These are phyloP conservation scores for Cnidoscolus chayamansa DNA, from an alignment of 441 rosid species.

Conservation along the genomic window DNA sequence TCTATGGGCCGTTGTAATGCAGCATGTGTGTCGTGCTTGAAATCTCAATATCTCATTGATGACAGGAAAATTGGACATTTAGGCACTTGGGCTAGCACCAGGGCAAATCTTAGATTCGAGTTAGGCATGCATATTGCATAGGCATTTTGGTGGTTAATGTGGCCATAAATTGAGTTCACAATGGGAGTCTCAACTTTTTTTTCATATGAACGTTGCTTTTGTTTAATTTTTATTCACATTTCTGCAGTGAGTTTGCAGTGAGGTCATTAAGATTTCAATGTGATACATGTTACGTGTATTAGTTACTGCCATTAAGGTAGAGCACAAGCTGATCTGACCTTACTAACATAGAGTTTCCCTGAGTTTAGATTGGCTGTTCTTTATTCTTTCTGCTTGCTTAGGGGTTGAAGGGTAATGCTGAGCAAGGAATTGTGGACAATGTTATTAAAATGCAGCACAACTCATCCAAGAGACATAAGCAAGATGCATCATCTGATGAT, in stretches of 20 bases:
- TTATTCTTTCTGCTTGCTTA: conserved; percentile 43
- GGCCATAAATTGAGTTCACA: background rate
- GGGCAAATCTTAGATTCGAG: background rate
- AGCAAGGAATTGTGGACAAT: conserved; percentile 39
- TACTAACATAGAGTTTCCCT: conserved; percentile 15
- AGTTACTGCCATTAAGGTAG: conserved; percentile 7
- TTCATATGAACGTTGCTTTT: background rate
- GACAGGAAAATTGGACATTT: background rate
- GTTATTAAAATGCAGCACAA: conserved; percentile 42
- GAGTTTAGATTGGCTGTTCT: conserved; percentile 24
- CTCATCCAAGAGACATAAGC: conserved; percentile 53
- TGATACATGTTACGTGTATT: conserved; percentile 9
- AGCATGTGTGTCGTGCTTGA: background rate
- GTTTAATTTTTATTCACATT: background rate
- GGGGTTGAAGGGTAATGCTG: conserved; percentile 53
- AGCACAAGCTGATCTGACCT: background rate
- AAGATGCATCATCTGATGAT: conserved; percentile 69
- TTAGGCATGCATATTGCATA: background rate
- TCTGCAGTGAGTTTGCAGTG: background rate
- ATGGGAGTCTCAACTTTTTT: background rate
- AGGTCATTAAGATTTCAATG: background rate
- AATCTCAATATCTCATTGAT: background rate
- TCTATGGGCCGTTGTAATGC: background rate
- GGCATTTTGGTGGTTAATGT: background rate
- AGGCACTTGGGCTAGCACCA: conserved; percentile 1